A percentile compares a stretch with the other conserved stretches of the same genome.
phyloP scores from a whole-genome alignment of 2,329 filamentous ascomycete species.

The Colletotrichum sp. region DNA sequence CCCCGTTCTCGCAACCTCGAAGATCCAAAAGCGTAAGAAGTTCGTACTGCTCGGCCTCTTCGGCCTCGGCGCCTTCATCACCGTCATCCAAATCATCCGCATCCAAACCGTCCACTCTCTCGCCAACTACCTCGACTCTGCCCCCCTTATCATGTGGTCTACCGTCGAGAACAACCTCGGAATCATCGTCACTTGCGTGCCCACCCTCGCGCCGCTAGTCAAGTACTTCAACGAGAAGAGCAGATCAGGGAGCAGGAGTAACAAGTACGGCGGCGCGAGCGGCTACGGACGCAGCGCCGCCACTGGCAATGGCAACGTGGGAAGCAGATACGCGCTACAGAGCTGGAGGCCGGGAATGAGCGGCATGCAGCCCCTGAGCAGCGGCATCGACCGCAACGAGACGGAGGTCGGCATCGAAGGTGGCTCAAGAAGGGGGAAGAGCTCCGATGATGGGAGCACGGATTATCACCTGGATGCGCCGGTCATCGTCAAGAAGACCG shows the following conservation, averaged over 20 bases:
- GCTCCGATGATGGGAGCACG: conserved; percentile 7
- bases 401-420: not conserved
- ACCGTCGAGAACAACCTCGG: conserved; percentile 49
- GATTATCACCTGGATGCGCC: not conserved
- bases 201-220: conserved; percentile 48
- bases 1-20: conserved; percentile 40
- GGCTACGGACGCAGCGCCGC: conserved; percentile 11
- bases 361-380: conserved; percentile 26
- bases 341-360: conserved; percentile 28
- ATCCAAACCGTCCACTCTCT: conserved; percentile 52
- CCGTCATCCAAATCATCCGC: conserved; percentile 55
- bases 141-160: conserved; percentile 50
- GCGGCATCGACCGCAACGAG: conserved; percentile 11
- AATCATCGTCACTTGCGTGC: conserved; percentile 47
- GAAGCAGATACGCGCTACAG: conserved; percentile 30
- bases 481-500: conserved; percentile 16
- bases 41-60: conserved; percentile 48
- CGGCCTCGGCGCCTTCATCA: conserved; percentile 55
- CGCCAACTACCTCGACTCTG: conserved; percentile 48
- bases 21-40: conserved; percentile 46
- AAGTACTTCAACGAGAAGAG: conserved; percentile 38
- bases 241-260: conserved; percentile 10
- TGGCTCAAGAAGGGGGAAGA: not conserved
- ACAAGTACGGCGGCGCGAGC: conserved; percentile 23
- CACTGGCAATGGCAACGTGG: not conserved